These are phyloP conservation scores for Apophysomyces variabilis DNA, from an alignment of 371 early-diverging fungal species.

Conservation along the genomic window DNA sequence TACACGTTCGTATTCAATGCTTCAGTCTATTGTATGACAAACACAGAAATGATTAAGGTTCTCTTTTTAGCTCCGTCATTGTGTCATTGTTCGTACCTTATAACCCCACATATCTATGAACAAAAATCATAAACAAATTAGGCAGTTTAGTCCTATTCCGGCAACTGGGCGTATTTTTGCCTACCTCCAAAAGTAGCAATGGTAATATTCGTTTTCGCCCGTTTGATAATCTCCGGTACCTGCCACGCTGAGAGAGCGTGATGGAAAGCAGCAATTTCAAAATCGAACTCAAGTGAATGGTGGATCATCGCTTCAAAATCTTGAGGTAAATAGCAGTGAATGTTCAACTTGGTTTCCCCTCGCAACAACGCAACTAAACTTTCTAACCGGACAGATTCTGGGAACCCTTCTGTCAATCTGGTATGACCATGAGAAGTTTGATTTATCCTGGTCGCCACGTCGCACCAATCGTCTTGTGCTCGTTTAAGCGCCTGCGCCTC, in stretches of 20 bases:
- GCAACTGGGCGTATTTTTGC: conserved; percentile 22
- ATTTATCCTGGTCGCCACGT: conserved; percentile 50
- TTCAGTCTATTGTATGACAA: conserved; percentile 49
- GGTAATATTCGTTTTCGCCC: conserved; percentile 65
- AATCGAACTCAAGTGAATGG: conserved; percentile 64
- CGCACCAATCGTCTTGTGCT: conserved; percentile 85
- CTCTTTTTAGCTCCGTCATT: background rate
- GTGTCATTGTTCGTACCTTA: conserved; percentile 32
- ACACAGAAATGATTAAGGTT: background rate
- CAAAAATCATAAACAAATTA: background rate
- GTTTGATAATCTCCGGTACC: conserved; percentile 56
- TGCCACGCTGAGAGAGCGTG: conserved; percentile 72
- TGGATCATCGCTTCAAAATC: conserved; percentile 67
- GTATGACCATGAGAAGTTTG: conserved; percentile 26
- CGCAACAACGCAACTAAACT: conserved; percentile 60
- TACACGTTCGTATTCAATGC: conserved; percentile 73
- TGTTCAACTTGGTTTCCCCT: conserved; percentile 59
- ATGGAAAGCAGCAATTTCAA: conserved; percentile 70
- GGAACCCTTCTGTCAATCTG: conserved; percentile 50
- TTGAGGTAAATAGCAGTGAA: conserved; percentile 61
- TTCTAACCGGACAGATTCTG: conserved; percentile 54
- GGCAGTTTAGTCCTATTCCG: background rate
- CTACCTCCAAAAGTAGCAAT: conserved; percentile 76
- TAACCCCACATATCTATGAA: conserved; percentile 61
- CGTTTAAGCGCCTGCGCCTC: conserved; percentile 59